Conservation (phyloP, 2,329 filamentous ascomycete species). For the Scopulariopsis brevicaulis region DNA sequence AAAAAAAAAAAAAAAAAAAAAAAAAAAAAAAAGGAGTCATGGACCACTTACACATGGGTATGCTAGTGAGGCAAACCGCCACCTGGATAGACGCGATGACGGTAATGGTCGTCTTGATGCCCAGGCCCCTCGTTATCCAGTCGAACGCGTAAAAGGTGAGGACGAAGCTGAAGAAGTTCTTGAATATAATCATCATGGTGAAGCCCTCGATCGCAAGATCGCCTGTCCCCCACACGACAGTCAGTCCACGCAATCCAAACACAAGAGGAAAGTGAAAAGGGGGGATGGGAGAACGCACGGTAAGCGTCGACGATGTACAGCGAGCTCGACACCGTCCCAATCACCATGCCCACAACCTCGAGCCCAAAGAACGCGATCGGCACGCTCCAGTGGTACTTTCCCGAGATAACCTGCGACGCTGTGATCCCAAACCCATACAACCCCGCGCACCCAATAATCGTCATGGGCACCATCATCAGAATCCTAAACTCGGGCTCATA, state of each 20-base stretch:
- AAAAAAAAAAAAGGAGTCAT: background rate
- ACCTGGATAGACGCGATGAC: constrained; percentile 68
- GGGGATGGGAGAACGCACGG: constrained; percentile 38
- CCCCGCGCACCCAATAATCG: constrained; percentile 66
- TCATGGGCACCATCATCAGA: constrained; percentile 69
- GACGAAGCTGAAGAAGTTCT: constrained; percentile 84
- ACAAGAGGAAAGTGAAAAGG: constrained; percentile 5
- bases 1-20: too few relatives aligned
- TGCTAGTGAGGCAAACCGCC: constrained; percentile 58
- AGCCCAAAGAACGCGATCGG: constrained; percentile 76
- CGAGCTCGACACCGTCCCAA: constrained; percentile 75
- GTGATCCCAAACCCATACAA: constrained; percentile 79
- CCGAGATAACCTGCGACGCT: constrained; percentile 40
- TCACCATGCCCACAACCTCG: constrained; percentile 82
- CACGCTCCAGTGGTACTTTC: constrained; percentile 55
- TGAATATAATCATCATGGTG: constrained; percentile 84
- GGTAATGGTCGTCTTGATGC: constrained; percentile 53
- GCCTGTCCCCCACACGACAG: constrained; percentile 20
- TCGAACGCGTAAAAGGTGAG: constrained; percentile 76
- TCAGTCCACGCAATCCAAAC: constrained; percentile 16
- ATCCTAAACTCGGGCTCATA: constrained; percentile 92
- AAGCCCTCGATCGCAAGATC: constrained; percentile 80
- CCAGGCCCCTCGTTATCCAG: constrained; percentile 57
- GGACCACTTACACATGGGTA: constrained; percentile 67
- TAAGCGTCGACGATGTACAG: constrained; percentile 91